A percentile compares a stretch with the other conserved stretches of the same genome.
These are phyloP conservation scores for Aspergillus pseudoviridinutans DNA, from an alignment of 2,329 filamentous ascomycete genomes.

Conservation along the genomic window DNA sequence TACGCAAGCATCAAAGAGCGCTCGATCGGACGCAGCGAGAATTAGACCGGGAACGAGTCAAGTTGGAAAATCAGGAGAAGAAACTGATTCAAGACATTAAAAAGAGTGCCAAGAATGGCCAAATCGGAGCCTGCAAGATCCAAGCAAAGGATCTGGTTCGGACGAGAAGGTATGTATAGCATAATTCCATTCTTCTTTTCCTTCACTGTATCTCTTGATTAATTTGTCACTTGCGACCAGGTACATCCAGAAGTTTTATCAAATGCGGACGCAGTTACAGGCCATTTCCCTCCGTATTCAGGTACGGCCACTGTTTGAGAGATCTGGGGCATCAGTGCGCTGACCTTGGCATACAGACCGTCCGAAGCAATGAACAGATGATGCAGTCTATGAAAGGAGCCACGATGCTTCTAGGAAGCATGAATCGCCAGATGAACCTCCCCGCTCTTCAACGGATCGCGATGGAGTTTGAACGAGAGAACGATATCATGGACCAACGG, in stretches of 20 bases:
- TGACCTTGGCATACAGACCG: constrained; percentile 59
- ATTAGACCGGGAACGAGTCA: constrained; percentile 88
- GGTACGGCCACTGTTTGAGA: constrained; percentile 47
- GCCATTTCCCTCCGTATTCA: constrained; percentile 93
- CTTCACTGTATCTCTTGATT: constrained; percentile 1
- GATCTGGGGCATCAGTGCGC: background rate
- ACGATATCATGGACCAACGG: constrained; percentile 98
- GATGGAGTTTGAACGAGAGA: constrained; percentile 98
- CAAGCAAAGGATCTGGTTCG: constrained; percentile 96
- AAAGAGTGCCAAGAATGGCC: constrained; percentile 95
- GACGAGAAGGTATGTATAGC: constrained; percentile 63
- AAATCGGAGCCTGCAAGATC: constrained; percentile 98
- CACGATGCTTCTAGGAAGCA: constrained; percentile 85
- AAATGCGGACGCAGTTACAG: constrained; percentile 95
- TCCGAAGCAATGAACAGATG: constrained; percentile 98
- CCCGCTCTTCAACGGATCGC: constrained; percentile 92
- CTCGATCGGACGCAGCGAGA: constrained; percentile 97
- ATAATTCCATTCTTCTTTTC: background rate
- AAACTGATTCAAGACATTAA: constrained; percentile 94
- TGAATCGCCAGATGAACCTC: constrained; percentile 98
- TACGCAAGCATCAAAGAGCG: constrained; percentile 77
- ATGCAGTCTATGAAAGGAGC: constrained; percentile 99
- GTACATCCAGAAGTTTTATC: constrained; percentile 97
- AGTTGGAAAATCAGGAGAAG: constrained; percentile 98
- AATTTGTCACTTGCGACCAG: constrained; percentile 41